Evolutionary conservation across 495 filamentous ascomycete species (phyloP).

Genomic region (Daldinia loculata): DNA sequence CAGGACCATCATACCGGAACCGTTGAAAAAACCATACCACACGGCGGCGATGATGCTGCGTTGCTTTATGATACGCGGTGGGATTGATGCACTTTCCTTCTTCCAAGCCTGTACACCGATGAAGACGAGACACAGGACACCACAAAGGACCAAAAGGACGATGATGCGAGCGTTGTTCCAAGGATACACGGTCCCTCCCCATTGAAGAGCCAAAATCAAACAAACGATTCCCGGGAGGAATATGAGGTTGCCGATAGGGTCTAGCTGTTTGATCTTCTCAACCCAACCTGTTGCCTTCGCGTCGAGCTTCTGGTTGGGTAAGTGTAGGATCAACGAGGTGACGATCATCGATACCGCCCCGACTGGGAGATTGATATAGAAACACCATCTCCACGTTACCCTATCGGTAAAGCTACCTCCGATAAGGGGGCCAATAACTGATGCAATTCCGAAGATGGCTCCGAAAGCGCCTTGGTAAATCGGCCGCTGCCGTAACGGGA

Average conservation of each 20-base stretch:
- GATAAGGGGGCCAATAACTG: conserved; percentile 54
- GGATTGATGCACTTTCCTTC: conserved; percentile 72
- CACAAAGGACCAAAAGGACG: conserved; percentile 71
- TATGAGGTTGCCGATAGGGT: conserved; percentile 69
- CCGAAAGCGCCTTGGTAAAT: conserved; percentile 60
- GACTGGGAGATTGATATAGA: conserved; percentile 62
- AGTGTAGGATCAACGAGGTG: conserved; percentile 59
- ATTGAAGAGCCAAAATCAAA: conserved; percentile 80
- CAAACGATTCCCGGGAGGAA: conserved; percentile 76
- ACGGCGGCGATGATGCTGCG: conserved; percentile 65
- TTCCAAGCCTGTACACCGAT: conserved; percentile 65
- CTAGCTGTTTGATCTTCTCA: conserved; percentile 61
- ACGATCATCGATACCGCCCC: conserved; percentile 47
- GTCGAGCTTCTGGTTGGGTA: conserved; percentile 70
- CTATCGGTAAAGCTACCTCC: conserved; percentile 65
- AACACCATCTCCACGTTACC: conserved; percentile 63
- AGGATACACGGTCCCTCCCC: conserved; percentile 72
- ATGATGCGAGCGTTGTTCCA: conserved; percentile 74
- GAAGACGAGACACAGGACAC: conserved; percentile 66
- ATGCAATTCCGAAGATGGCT: conserved; percentile 55
- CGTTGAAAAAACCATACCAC: conserved; percentile 61
- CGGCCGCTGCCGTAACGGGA: conserved; percentile 57
- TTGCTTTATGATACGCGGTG: conserved; percentile 70
- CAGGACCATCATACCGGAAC: conserved; percentile 65
- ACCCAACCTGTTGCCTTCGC: conserved; percentile 61